Percentiles rank a stretch among this genome's conserved stretches.
Conservation (phyloP, 228 moss, liverwort and hornwort genomes). For the Sphagnum fallax region DNA sequence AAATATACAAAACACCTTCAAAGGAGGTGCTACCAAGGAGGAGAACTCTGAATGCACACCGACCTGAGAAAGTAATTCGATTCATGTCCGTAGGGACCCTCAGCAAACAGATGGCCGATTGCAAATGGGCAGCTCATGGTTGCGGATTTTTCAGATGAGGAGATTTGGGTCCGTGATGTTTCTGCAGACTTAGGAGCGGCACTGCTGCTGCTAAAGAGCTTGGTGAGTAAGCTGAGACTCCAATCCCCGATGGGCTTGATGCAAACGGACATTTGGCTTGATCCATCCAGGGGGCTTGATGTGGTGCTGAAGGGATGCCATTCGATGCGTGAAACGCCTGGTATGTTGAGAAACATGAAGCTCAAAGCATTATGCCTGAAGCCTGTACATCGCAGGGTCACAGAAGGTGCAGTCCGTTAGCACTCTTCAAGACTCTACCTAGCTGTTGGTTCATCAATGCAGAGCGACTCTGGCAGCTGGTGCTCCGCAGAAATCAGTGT, state of each 20-base stretch:
- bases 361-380: constrained; percentile 31
- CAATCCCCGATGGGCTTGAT: constrained; percentile 51
- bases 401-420: neutral
- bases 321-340: constrained; percentile 45
- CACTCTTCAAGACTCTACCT: neutral
- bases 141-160: constrained; percentile 1
- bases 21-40: too few relatives aligned
- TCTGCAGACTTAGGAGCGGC: too few relatives aligned
- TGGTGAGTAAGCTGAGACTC: constrained; percentile 17
- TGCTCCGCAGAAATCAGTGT: neutral
- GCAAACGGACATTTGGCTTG: constrained; percentile 34
- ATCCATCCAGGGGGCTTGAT: constrained; percentile 27
- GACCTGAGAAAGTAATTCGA: constrained; percentile 53
- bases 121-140: constrained; percentile 19
- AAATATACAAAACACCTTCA: too few relatives aligned
- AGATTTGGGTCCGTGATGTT: neutral
- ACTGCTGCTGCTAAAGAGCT: too few relatives aligned
- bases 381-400: constrained; percentile 1
- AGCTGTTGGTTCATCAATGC: neutral
- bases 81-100: constrained; percentile 66
- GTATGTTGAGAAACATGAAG: constrained; percentile 51
- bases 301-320: constrained; percentile 63
- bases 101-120: constrained; percentile 26
- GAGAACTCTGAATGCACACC: neutral
- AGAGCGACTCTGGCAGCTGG: neutral